phyloP scores from a whole-genome alignment of 371 early-diverging fungal species.

The Mucor velutinosus region DNA sequence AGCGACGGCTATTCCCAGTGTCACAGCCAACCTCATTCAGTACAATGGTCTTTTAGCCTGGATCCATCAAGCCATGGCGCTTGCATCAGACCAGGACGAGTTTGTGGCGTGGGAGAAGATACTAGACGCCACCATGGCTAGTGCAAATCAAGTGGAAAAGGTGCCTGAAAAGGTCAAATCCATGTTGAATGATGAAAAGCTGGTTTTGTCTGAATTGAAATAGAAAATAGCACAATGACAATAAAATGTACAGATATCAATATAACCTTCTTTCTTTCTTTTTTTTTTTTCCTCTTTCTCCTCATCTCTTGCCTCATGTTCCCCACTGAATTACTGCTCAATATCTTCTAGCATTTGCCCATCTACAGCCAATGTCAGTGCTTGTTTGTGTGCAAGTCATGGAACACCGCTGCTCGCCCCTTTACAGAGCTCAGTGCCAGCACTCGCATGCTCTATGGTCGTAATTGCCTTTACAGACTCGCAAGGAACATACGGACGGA shows the following conservation, averaged over 20 bases:
- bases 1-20: conserved; percentile 53
- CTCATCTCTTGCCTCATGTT: not conserved
- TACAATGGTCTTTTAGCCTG: conserved; percentile 64
- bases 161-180: conserved; percentile 23
- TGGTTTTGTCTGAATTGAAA: conserved; percentile 11
- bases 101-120: conserved; percentile 23
- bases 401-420: not conserved
- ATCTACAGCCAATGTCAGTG: not conserved
- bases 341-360: not conserved
- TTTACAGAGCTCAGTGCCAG: not conserved
- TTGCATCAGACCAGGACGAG: conserved; percentile 33
- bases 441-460: not conserved
- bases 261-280: not conserved
- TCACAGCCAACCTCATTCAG: conserved; percentile 54
- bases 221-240: not conserved
- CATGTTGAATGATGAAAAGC: conserved; percentile 16
- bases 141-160: conserved; percentile 8
- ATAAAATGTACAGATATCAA: not conserved
- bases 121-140: conserved; percentile 9
- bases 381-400: not conserved
- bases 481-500: too few relatives aligned
- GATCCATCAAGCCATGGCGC: conserved; percentile 51
- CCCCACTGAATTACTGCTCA: not conserved
- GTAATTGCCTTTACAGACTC: too few relatives aligned
- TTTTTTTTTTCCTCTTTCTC: not conserved